Percentiles rank a stretch among this genome's conserved stretches.
Conservation (phyloP, 345 rosid genomes). For the Sonneratia alba region DNA sequence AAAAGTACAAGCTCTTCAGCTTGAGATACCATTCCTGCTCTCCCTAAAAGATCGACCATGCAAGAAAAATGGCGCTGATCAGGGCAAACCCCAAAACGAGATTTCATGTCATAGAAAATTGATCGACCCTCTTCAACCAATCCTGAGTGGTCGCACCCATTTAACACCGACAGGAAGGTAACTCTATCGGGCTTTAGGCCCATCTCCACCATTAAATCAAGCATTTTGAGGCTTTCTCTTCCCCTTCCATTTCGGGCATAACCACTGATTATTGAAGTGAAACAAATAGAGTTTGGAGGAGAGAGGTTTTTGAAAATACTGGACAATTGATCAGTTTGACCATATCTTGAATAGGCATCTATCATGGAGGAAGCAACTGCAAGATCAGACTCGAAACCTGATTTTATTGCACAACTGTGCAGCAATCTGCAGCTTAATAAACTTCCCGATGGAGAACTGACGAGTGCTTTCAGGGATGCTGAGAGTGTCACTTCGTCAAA, state of each 20-base stretch:
- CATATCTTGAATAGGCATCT: conserved; percentile 59
- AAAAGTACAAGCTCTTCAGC: conserved; percentile 52
- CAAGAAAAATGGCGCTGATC: conserved; percentile 56
- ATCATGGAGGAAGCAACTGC: conserved; percentile 73
- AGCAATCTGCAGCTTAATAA: conserved; percentile 35
- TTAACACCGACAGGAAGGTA: conserved; percentile 50
- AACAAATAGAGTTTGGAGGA: conserved; percentile 56
- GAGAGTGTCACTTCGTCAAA: conserved; percentile 58
- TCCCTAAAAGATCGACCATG: conserved; percentile 74
- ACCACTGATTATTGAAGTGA: conserved; percentile 54
- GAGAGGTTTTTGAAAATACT: conserved; percentile 38
- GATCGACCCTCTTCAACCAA: conserved; percentile 61
- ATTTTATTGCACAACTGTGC: conserved; percentile 52
- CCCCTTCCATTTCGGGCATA: conserved; percentile 65
- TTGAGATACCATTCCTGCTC: conserved; percentile 56
- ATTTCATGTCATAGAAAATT: conserved; percentile 25
- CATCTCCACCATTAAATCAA: conserved; percentile 41
- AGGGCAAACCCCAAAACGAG: conserved; percentile 36
- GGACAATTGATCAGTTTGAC: conserved; percentile 39
- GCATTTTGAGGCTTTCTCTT: conserved; percentile 42
- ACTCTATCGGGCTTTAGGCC: conserved; percentile 63
- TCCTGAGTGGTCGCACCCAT: conserved; percentile 69
- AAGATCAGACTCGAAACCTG: conserved; percentile 40
- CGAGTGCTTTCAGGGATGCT: conserved; percentile 52
- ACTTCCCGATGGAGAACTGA: conserved; percentile 26